Conservation (phyloP, 371 early-diverging fungal species). For the Coemansia sp. region DNA sequence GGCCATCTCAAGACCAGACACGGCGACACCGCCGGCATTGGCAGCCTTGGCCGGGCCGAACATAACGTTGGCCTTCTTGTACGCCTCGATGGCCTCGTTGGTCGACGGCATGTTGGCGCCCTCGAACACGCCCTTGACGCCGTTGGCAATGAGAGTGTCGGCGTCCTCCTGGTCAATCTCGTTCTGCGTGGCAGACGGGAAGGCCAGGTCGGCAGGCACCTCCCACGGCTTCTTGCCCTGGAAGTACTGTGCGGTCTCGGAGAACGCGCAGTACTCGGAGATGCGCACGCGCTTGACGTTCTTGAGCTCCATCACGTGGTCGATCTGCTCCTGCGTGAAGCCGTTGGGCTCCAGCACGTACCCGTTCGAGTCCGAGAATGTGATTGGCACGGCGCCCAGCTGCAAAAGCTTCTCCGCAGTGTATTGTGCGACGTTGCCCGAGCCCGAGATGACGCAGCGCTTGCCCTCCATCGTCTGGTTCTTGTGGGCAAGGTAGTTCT, state of each 20-base stretch:
- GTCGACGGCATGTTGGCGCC: constrained; percentile 58
- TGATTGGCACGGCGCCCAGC: constrained; percentile 53
- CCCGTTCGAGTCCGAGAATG: constrained; percentile 55
- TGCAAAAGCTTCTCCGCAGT: constrained; percentile 55
- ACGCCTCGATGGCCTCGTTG: constrained; percentile 54
- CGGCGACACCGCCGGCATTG: constrained; percentile 57
- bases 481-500: constrained; percentile 53
- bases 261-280: constrained; percentile 53
- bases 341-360: constrained; percentile 53
- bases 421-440: constrained; percentile 56
- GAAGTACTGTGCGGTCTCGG: constrained; percentile 52
- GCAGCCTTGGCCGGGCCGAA: constrained; percentile 57
- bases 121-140: constrained; percentile 54
- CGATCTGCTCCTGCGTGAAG: constrained; percentile 53
- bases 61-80: constrained; percentile 50
- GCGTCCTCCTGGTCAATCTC: constrained; percentile 55
- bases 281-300: constrained; percentile 51
- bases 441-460: constrained; percentile 54
- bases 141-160: constrained; percentile 52
- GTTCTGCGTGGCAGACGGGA: constrained; percentile 56
- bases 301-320: constrained; percentile 55
- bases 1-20: constrained; percentile 58
- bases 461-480: constrained; percentile 52
- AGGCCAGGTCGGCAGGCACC: constrained; percentile 54
- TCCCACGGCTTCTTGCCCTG: constrained; percentile 54